Evolutionary conservation across 306 rosid genomes (phyloP), one percentile per base, ranked within the genome.

Genomic region (Trifolium repens): DNA sequence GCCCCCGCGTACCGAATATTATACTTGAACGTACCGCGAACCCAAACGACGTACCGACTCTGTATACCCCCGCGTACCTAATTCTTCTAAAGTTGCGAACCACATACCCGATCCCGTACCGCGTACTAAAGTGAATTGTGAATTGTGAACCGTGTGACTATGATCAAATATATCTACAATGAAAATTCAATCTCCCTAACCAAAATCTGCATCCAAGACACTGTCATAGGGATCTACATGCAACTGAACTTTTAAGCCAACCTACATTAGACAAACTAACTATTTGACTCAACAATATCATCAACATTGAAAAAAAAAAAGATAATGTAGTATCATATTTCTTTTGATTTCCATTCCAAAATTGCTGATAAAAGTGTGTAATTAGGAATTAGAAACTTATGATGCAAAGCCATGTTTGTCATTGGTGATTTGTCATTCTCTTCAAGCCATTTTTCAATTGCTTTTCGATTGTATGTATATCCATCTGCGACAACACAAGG

Each of bases 401-500:
- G 85, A 55, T 87, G 86, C 67, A 96, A 80, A 37, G 88, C 52
- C 88, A 89, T 81, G 73, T 89, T 92, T 24, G 97, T 92, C 91
- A 89, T 84, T 8, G 98, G 99, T 26, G 99, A 96, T 11, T 79
- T 87, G 37, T 87, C 86, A 30, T 85, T 87, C 78, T 74, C 88
- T 79, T 74, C 78, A 35, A 96, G 80, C 98, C 99, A 96, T 54
- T 49, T 80, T 71, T 90, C 87, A 27, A 96, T 92, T 26, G 96
- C 92, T 78, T 69, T 79, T 30, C 88, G 87, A 65, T 96, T 93
- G 37, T 96, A 96, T 2, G 99, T 92, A 77, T 92, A 92, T 70
- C 99, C 99, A 74, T 96, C 99, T 0, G 93, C 92, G 2, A 98
- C 98, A n/a, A 90, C 96, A 81, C 92, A 92, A 35, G 99, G 99